These are phyloP conservation scores for Suillus sp. DNA, from an alignment of 768 basidiomycete species.

Conservation along the genomic window DNA sequence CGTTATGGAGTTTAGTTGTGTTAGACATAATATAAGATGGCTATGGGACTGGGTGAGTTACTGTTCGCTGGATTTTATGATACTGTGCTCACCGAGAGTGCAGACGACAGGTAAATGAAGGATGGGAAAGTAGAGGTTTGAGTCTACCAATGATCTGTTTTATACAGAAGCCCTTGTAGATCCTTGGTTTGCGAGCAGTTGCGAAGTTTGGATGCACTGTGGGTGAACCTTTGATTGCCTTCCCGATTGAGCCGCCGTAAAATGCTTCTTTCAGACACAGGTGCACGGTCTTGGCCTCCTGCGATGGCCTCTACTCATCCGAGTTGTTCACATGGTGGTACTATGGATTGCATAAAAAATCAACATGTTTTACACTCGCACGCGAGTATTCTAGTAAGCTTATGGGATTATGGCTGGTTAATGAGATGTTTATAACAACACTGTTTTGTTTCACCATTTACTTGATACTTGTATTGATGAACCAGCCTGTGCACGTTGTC, in stretches of 20 bases:
- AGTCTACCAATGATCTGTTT: background rate
- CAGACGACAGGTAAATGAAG: background rate
- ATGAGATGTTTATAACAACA: background rate
- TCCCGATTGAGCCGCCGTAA: background rate
- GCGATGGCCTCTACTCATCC: background rate
- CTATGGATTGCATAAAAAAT: background rate
- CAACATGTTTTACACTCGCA: background rate
- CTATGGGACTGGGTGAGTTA: background rate
- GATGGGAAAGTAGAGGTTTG: background rate
- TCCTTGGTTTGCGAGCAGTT: background rate
- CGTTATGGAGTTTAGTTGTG: slow-evolving; percentile 19
- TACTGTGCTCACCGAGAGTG: background rate
- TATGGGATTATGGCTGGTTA: background rate
- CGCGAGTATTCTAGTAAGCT: background rate
- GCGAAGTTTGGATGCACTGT: background rate
- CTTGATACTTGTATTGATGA: background rate
- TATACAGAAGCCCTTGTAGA: background rate
- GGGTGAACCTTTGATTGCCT: background rate
- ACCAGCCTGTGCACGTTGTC: background rate
- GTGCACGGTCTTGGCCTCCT: background rate
- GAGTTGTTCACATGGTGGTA: too few relatives aligned
- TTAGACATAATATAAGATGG: slow-evolving; percentile 18
- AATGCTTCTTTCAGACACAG: background rate
- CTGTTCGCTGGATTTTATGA: background rate
- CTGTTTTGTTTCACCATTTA: background rate